phyloP scores from a whole-genome alignment of 148 eudicot species.

The Drosera capensis region DNA sequence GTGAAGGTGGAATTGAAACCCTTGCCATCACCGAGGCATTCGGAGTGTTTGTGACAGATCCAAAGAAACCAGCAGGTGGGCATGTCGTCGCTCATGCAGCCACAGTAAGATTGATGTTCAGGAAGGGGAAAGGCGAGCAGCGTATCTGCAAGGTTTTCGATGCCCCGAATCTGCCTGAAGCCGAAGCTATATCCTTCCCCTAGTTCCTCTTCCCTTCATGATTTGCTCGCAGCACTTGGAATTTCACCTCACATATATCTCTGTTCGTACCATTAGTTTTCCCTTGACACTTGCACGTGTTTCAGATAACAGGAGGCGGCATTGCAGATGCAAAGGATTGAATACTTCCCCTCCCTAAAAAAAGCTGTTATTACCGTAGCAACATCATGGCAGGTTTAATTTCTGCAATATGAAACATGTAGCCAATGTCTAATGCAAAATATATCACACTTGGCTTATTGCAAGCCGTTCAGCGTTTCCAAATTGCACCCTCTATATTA shows the following conservation, averaged over 20 bases:
- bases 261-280: too few relatives aligned
- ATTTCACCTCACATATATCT: too few relatives aligned
- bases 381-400: background rate
- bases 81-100: conserved; percentile 97
- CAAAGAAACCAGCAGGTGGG: conserved; percentile 98
- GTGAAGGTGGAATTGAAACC: conserved; percentile 81
- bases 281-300: too few relatives aligned
- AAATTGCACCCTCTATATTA: too few relatives aligned
- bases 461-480: too few relatives aligned
- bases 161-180: conserved; percentile 94
- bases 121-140: conserved; percentile 97
- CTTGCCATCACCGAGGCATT: conserved; percentile 80
- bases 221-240: too few relatives aligned
- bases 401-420: background rate
- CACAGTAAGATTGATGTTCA: conserved; percentile 83
- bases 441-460: too few relatives aligned
- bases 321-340: background rate
- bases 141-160: conserved; percentile 94
- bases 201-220: background rate
- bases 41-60: conserved; percentile 84
- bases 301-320: background rate
- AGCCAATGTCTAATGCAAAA: too few relatives aligned
- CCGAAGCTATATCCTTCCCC: conserved; percentile 89
- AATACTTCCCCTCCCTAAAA: background rate
- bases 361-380: background rate